phyloP scores from a whole-genome alignment of 2,329 filamentous ascomycete species.

The Cucurbitaria berberidis region DNA sequence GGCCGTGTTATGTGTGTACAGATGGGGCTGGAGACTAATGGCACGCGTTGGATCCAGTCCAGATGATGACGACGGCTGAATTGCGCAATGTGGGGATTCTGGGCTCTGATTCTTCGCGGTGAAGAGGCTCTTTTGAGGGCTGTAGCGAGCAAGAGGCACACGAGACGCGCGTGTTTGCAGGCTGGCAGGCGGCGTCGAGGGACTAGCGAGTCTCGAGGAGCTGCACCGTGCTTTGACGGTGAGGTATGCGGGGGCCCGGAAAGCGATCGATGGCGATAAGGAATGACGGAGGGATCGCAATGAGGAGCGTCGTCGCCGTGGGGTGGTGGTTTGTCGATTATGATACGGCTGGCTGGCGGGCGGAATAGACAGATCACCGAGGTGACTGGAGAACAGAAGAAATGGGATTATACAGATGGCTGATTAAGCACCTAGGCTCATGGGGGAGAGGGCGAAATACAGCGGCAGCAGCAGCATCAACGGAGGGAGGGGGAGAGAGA shows the following conservation, averaged over 20 bases:
- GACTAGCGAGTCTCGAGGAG: slow-evolving; percentile 3
- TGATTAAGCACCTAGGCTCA: slow-evolving; percentile 39
- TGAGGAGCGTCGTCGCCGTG: slow-evolving; percentile 14
- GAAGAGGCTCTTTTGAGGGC: slow-evolving; percentile 24
- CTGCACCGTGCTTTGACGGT: slow-evolving; percentile 15
- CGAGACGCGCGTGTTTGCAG: slow-evolving; percentile 5
- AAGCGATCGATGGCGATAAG: slow-evolving; percentile 26
- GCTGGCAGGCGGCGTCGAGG: slow-evolving; percentile 13
- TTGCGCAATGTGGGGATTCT: neutral
- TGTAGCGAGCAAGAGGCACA: slow-evolving; percentile 12
- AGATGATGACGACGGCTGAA: slow-evolving; percentile 21
- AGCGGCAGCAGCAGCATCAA: slow-evolving; percentile 22
- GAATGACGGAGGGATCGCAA: slow-evolving; percentile 33
- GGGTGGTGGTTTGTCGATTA: slow-evolving; percentile 31
- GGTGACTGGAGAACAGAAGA: slow-evolving; percentile 47
- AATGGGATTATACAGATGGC: slow-evolving; percentile 44
- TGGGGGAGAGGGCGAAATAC: slow-evolving; percentile 22
- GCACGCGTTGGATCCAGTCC: slow-evolving; percentile 36
- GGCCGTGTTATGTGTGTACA: slow-evolving; percentile 32
- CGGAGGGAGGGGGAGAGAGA: slow-evolving; percentile 13
- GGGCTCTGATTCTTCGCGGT: slow-evolving; percentile 9
- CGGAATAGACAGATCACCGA: slow-evolving; percentile 47
- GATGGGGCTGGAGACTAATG: slow-evolving; percentile 3
- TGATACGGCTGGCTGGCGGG: slow-evolving; percentile 39
- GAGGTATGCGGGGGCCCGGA: slow-evolving; percentile 15